Percentiles rank a stretch among this genome's conserved stretches.
phyloP scores from a whole-genome alignment of 345 rosid species.

The Melastoma malabathricum region DNA sequence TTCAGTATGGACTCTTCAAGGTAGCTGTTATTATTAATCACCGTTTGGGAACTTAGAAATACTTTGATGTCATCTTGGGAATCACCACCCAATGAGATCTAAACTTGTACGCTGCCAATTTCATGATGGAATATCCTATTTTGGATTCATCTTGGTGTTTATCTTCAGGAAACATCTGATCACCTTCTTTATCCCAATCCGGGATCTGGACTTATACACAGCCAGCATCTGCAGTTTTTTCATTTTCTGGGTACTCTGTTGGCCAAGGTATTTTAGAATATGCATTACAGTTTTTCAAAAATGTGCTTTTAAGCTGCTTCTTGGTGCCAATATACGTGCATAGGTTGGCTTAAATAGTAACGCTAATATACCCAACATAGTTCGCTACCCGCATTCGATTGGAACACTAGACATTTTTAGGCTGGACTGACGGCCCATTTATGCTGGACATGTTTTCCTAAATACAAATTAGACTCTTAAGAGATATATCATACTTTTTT shows the following conservation, averaged over 20 bases:
- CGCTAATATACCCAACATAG: no score
- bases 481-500: conserved; percentile 8
- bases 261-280: conserved; percentile 46
- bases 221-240: conserved; percentile 92
- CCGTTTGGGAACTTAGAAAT: background rate
- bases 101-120: background rate
- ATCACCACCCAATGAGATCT: no score
- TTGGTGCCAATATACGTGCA: no score
- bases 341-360: no score
- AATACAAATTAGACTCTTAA: background rate
- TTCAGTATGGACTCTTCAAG: conserved; percentile 96
- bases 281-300: background rate
- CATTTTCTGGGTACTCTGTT: conserved; percentile 90
- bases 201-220: conserved; percentile 95
- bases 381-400: no score
- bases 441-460: background rate
- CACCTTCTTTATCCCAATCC: conserved; percentile 97
- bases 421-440: no score
- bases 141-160: conserved; percentile 12
- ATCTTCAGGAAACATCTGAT: conserved; percentile 77
- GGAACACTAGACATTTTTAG: no score
- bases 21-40: conserved; percentile 17
- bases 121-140: background rate
- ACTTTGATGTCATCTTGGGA: no score
- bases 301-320: background rate